Evolutionary conservation across 2,329 filamentous ascomycete genomes (phyloP), one percentile per base, ranked within the genome.

Genomic region (Cytospora piceae): DNA sequence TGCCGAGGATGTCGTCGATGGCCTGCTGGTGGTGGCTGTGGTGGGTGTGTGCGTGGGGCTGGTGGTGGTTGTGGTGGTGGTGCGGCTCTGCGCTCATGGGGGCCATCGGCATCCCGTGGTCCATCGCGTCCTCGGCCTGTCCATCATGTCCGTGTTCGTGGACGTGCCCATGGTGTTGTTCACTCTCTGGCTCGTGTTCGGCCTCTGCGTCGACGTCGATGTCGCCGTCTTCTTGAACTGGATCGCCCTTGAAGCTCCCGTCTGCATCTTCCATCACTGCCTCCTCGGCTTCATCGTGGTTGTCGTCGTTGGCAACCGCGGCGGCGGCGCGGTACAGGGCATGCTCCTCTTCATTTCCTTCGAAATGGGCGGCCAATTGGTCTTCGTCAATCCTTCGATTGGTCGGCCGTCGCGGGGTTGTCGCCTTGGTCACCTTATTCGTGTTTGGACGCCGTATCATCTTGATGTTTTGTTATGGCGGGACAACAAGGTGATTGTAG

Each of bases 81-180:
- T 66, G 67, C 27, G 58, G 61, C n/a, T 52, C 63, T 1, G 67
- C 61, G 37, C 34, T 60, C 66, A 68, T 68, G 31, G 66, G 63
- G 5, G 66, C 66, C 63, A 68, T 68, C 7, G 66, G 66, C 59
- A 68, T 66, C n/a, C 32, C 59, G 56, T 68, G 66, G 4, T 68
- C 66, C 52, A 68, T 55, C 14, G 59, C 59, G 42, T 67, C 59
- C 55, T 62, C 60, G 31, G 51, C 52, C 27, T 46, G 58, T 39
- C 37, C 46, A 27, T 61, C 51, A 14, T 64, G 61, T 42, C 58
- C 51, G 53, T 12, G n/a, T 39, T 58, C 53, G 20, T 61, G 61
- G 7, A 52, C 62, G 17, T 66, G 63, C 1, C 49, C 46, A 0
- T 27, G 59, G 2, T 57, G 55, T 9, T 61, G 61, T 12, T 56